Evolutionary conservation across 164 flowering plant genomes (phyloP).

Genomic region (Litsea cubeba): DNA sequence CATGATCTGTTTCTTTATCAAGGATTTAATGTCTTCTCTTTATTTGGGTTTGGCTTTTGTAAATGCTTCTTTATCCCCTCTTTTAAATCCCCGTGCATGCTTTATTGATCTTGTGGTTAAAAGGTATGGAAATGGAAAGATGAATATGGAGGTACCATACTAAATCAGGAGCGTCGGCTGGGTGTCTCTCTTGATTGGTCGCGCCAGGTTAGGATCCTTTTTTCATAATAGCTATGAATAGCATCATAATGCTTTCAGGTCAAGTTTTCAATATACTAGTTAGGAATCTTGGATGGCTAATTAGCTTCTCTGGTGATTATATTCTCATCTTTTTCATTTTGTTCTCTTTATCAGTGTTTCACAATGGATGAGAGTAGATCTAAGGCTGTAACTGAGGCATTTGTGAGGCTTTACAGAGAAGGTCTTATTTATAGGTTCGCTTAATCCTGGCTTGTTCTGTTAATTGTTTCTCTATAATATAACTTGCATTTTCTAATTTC

Average conservation of each 20-base stretch:
- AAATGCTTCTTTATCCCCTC: not conserved
- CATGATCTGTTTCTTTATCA: not conserved
- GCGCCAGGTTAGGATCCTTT: constrained; percentile 61
- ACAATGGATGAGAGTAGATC: constrained; percentile 96
- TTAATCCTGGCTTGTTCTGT: not conserved
- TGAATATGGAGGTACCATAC: constrained; percentile 77
- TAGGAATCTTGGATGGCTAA: not conserved
- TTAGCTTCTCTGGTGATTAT: not conserved
- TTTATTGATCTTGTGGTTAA: constrained; percentile 12
- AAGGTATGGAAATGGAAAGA: constrained; percentile 99
- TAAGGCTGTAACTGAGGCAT: constrained; percentile 90
- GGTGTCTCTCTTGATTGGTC: constrained; percentile 99
- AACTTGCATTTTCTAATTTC: not conserved
- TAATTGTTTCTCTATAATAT: not conserved
- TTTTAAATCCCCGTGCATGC: not conserved
- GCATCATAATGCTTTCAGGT: not conserved
- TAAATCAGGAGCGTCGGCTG: constrained; percentile 69
- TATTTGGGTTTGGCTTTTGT: not conserved
- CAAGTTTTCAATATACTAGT: not conserved
- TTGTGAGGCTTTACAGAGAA: constrained; percentile 69
- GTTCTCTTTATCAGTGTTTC: constrained; percentile 50
- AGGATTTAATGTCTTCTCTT: not conserved
- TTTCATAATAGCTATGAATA: not conserved
- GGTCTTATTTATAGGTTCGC: constrained; percentile 86
- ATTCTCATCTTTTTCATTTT: not conserved